Evolutionary conservation across 257 asterid genomes (phyloP).

Genomic region (Echites panduratus): DNA sequence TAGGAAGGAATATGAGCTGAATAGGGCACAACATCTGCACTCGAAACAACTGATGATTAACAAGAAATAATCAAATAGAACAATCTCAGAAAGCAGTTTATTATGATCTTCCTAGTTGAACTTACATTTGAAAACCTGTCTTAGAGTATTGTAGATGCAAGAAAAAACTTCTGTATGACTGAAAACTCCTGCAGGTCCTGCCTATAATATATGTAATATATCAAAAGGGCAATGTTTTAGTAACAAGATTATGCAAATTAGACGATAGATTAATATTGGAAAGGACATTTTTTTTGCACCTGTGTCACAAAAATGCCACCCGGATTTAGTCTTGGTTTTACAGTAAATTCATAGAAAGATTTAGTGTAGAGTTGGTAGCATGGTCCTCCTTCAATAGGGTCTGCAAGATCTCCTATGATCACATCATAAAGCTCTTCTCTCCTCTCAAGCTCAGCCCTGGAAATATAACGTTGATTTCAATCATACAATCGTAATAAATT

Average conservation of each 20-base stretch:
- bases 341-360: conserved; percentile 65
- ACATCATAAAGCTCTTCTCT: conserved; percentile 72
- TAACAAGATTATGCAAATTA: neutral
- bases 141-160: conserved; percentile 80
- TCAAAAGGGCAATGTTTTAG: neutral
- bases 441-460: conserved; percentile 84
- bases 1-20: conserved; percentile 93
- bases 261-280: neutral
- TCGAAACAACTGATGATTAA: neutral
- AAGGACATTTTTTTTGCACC: conserved; percentile 26
- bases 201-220: conserved; percentile 31
- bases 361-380: conserved; percentile 89
- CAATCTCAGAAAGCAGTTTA: neutral
- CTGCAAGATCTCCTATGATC: conserved; percentile 89
- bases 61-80: too few species aligned
- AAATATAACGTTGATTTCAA: neutral
- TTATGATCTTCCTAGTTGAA: neutral
- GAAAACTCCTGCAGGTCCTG: conserved; percentile 95
- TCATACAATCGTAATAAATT: neutral
- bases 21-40: conserved; percentile 91
- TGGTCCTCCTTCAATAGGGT: conserved; percentile 97
- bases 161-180: conserved; percentile 91
- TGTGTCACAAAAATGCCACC: conserved; percentile 89
- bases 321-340: conserved; percentile 63
- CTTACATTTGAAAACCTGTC: conserved; percentile 92